These are phyloP conservation scores for Beauveria rudraprayagi DNA, from an alignment of 2,329 filamentous ascomycete genomes.

Conservation along the genomic window DNA sequence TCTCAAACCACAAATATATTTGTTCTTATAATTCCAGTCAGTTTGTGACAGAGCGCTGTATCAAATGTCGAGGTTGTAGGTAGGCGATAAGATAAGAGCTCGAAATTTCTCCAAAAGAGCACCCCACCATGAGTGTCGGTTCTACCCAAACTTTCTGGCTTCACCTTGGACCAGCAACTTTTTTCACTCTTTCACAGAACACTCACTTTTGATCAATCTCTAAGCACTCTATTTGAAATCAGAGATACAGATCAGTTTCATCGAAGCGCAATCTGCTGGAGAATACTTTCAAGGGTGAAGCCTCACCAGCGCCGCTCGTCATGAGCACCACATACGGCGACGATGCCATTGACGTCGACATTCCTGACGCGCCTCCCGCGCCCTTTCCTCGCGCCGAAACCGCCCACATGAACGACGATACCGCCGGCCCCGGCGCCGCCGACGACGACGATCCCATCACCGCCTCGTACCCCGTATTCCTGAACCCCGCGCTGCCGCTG, in stretches of 20 bases:
- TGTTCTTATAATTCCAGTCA: background rate
- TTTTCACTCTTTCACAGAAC: background rate
- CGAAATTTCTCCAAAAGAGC: slow-evolving; percentile 8
- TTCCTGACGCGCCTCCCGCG: slow-evolving; percentile 1
- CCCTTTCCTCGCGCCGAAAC: background rate
- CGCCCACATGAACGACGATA: background rate
- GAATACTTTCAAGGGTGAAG: background rate
- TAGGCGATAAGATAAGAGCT: slow-evolving; percentile 20
- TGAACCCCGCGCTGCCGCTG: slow-evolving; percentile 62
- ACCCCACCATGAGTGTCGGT: background rate
- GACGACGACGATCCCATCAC: slow-evolving; percentile 59
- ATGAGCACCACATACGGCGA: background rate
- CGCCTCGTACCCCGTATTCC: slow-evolving; percentile 73
- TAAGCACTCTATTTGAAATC: background rate
- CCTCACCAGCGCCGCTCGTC: background rate
- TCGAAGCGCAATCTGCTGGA: background rate
- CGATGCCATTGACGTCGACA: background rate
- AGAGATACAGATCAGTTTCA: too few species aligned
- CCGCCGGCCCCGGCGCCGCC: slow-evolving; percentile 1
- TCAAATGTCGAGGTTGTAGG: background rate
- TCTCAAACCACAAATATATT: background rate
- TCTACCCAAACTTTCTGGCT: background rate
- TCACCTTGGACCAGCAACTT: background rate
- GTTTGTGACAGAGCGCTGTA: background rate
- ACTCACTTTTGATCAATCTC: background rate